These are phyloP conservation scores for Camellia lanceoleosa DNA, from an alignment of 148 eudicot species.

Conservation along the genomic window DNA sequence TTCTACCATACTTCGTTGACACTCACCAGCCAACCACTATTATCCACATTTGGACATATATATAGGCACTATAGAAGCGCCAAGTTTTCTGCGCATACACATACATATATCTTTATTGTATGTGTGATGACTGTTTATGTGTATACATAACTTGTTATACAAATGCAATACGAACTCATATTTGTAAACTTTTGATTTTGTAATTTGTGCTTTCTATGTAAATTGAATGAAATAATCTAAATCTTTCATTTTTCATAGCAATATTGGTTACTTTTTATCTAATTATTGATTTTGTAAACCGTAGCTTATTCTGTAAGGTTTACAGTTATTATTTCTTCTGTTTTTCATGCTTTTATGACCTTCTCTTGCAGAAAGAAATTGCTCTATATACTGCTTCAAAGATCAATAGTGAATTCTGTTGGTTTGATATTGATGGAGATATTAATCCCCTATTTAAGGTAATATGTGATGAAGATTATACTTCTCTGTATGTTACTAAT, in stretches of 20 bases:
- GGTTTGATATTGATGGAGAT: slow-evolving; percentile 95
- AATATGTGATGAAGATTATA: slow-evolving; percentile 15
- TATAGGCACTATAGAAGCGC: neutral
- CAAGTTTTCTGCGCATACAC: neutral
- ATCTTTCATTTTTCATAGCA: neutral
- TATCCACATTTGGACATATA: neutral
- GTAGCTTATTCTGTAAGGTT: neutral
- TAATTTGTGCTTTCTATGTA: neutral
- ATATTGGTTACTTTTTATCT: neutral
- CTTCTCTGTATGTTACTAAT: slow-evolving; percentile 2
- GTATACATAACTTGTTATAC: neutral
- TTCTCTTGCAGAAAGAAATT: slow-evolving; percentile 81
- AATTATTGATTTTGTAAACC: neutral
- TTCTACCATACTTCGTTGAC: neutral
- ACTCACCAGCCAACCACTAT: neutral
- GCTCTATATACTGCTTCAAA: slow-evolving; percentile 93
- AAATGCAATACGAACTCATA: neutral
- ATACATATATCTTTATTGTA: neutral
- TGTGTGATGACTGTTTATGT: neutral
- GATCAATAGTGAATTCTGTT: slow-evolving; percentile 74
- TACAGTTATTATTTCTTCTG: neutral
- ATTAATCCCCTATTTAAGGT: slow-evolving; percentile 97
- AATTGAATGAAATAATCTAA: neutral
- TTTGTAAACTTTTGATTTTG: neutral
- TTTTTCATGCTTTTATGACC: neutral